Evolutionary conservation across 228 moss, liverwort and hornwort species (phyloP).

Genomic region (Sphagnum magellanicum): DNA sequence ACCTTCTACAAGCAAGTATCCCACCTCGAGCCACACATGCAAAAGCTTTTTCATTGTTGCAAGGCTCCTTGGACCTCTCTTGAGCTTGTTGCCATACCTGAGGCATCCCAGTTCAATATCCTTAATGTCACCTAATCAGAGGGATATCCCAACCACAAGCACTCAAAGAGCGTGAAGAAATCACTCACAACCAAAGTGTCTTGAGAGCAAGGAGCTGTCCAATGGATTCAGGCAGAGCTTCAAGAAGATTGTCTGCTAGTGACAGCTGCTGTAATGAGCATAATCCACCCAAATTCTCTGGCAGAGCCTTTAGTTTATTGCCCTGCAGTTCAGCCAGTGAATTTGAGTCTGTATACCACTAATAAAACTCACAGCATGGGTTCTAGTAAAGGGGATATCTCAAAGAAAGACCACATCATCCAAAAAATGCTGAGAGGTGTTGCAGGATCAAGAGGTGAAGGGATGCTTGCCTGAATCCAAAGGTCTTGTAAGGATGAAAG

Average conservation of each 20-base stretch:
- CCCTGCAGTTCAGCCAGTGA: conserved; percentile 31
- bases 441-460: background rate
- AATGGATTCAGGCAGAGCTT: conserved; percentile 47
- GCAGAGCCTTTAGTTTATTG: conserved; percentile 61
- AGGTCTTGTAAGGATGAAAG: conserved; percentile 74
- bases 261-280: conserved; percentile 69
- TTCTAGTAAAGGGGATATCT: too few relatives aligned
- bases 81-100: conserved; percentile 79
- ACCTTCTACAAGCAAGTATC: conserved; percentile 1
- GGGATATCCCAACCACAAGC: background rate
- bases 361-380: too few relatives aligned
- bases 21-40: conserved; percentile 78
- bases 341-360: too few relatives aligned
- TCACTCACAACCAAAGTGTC: conserved; percentile 72
- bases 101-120: background rate
- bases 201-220: conserved; percentile 56
- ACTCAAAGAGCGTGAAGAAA: background rate
- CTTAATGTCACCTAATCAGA: background rate
- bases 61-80: conserved; percentile 48
- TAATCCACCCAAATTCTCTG: conserved; percentile 48
- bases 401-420: too few relatives aligned
- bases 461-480: conserved; percentile 68
- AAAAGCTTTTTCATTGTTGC: conserved; percentile 45
- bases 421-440: too few relatives aligned
- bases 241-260: conserved; percentile 69